Conservation (phyloP, 768 basidiomycete species). For the Cystobasidium ongulense region DNA sequence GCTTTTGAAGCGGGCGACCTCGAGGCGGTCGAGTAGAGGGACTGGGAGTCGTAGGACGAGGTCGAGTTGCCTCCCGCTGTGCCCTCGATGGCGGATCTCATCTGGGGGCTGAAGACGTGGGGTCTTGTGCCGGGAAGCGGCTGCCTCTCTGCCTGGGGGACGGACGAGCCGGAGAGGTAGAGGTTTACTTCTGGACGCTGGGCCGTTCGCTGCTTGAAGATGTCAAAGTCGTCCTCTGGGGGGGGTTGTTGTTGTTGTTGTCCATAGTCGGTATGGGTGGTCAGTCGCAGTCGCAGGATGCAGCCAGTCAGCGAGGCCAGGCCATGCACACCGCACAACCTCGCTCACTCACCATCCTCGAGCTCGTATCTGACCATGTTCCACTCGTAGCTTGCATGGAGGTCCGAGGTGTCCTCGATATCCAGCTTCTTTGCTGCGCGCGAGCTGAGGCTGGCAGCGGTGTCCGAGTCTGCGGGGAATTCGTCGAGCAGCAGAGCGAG, state of each 20-base stretch:
- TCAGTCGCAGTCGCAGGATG: too few species aligned
- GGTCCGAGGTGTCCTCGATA: constrained; percentile 24
- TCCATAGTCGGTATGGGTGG: too few species aligned
- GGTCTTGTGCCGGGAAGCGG: constrained; percentile 34
- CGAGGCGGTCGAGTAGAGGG: constrained; percentile 30
- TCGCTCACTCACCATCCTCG: constrained; percentile 40
- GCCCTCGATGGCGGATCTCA: constrained; percentile 1
- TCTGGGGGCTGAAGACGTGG: constrained; percentile 18
- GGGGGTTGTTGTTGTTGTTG: not conserved
- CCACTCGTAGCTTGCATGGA: constrained; percentile 38
- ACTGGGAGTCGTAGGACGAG: constrained; percentile 25
- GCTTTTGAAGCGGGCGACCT: constrained; percentile 33
- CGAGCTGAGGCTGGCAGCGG: constrained; percentile 14
- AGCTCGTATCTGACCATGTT: constrained; percentile 40
- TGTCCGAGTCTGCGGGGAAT: constrained; percentile 27
- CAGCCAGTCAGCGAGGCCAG: too few species aligned
- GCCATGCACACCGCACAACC: not conserved
- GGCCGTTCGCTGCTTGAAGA: constrained; percentile 31
- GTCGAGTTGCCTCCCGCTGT: constrained; percentile 3
- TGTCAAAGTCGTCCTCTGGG: constrained; percentile 41
- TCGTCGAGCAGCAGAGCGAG: not conserved
- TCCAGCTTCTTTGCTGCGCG: constrained; percentile 37
- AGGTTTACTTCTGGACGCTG: constrained; percentile 25
- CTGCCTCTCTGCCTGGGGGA: constrained; percentile 36
- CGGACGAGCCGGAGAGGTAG: constrained; percentile 35